A percentile compares a stretch with the other conserved stretches of the same genome.
These are phyloP conservation scores for Microcyclosporella mali DNA, from an alignment of 2,329 filamentous ascomycete genomes.

Conservation along the genomic window DNA sequence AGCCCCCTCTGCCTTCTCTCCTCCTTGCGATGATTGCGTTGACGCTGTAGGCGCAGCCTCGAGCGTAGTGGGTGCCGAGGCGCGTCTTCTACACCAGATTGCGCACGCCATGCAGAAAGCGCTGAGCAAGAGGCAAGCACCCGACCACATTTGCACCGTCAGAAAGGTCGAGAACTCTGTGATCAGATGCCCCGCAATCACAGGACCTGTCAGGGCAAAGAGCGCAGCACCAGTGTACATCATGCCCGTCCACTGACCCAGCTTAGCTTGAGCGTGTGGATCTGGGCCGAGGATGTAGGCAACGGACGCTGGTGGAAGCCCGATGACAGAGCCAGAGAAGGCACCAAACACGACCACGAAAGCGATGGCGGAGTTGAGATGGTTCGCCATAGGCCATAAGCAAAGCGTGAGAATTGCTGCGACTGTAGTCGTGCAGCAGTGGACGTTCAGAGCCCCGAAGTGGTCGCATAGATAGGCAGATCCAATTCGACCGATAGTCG, in stretches of 20 bases:
- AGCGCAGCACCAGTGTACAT: slow-evolving; percentile 45
- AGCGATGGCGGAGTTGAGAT: slow-evolving; percentile 36
- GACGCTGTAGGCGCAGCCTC: no score
- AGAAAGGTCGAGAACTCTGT: slow-evolving; percentile 37
- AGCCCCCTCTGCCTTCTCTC: no score
- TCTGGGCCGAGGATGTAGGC: slow-evolving; percentile 39
- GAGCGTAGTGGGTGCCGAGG: no score
- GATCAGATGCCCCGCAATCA: slow-evolving; percentile 44
- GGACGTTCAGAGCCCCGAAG: slow-evolving; percentile 42
- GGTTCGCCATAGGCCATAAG: slow-evolving; percentile 40
- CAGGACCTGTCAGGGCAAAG: slow-evolving; percentile 42
- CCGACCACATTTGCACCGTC: slow-evolving; percentile 45
- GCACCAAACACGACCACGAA: slow-evolving; percentile 47
- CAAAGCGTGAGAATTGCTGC: slow-evolving; percentile 39
- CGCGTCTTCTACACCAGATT: slow-evolving; percentile 13
- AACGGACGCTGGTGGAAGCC: slow-evolving; percentile 45
- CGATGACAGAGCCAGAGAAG: slow-evolving; percentile 46
- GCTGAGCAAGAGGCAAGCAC: slow-evolving; percentile 37
- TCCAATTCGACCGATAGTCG: slow-evolving; percentile 42
- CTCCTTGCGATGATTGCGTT: no score
- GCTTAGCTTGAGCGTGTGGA: slow-evolving; percentile 31
- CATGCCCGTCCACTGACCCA: slow-evolving; percentile 50
- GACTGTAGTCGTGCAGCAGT: slow-evolving; percentile 37
- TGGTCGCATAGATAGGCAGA: slow-evolving; percentile 42
- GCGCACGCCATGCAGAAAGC: slow-evolving; percentile 37